Conservation (phyloP, 805 yeast genomes). For the Metschnikowia vanudenii region DNA sequence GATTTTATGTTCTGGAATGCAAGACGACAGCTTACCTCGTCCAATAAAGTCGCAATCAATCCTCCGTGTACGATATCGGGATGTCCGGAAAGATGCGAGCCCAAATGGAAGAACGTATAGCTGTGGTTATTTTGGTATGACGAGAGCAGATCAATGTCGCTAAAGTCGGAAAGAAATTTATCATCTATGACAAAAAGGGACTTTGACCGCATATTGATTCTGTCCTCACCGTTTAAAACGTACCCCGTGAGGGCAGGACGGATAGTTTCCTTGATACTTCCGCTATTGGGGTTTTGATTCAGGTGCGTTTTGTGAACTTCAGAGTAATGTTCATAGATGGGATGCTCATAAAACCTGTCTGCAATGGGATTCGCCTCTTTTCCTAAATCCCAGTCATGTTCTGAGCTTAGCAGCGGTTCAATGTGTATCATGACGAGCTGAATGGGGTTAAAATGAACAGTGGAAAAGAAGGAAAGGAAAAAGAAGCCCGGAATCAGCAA, state of each 20-base stretch:
- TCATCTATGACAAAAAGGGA: conserved; percentile 37
- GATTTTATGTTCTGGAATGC: conserved; percentile 42
- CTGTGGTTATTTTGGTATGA: conserved; percentile 28
- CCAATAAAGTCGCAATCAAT: conserved; percentile 41
- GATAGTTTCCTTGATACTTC: conserved; percentile 26
- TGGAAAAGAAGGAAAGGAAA: neutral
- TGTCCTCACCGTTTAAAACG: conserved; percentile 34
- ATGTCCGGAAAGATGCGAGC: conserved; percentile 39
- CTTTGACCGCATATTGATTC: conserved; percentile 33
- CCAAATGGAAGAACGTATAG: conserved; percentile 40
- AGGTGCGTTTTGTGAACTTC: conserved; percentile 14
- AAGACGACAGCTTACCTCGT: conserved; percentile 42
- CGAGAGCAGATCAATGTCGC: conserved; percentile 21
- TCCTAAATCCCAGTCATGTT: neutral
- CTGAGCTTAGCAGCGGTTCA: neutral
- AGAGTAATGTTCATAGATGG: conserved; percentile 16
- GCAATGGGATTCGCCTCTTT: conserved; percentile 1
- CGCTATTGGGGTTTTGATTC: conserved; percentile 14
- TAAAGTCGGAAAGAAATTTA: conserved; percentile 24
- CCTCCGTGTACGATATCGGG: conserved; percentile 45
- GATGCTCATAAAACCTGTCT: conserved; percentile 12
- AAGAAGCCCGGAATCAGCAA: neutral
- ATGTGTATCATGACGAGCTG: conserved; percentile 1
- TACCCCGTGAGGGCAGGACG: conserved; percentile 38
- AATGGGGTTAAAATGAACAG: neutral